Evolutionary conservation across 2,329 filamentous ascomycete genomes (phyloP).

Genomic region (Boeremia exigua): DNA sequence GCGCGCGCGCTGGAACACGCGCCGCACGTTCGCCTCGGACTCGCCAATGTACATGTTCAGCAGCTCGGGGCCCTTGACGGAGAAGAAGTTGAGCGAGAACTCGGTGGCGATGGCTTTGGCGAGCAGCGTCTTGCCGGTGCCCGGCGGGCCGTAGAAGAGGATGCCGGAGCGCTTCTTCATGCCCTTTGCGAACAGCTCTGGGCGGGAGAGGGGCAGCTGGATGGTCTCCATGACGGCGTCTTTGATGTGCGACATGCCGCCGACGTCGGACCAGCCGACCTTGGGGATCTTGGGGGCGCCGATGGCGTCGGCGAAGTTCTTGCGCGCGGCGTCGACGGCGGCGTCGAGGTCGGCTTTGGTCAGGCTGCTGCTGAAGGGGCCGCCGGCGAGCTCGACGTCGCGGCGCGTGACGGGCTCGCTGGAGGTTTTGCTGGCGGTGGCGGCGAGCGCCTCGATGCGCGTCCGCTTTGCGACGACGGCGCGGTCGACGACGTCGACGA

Average conservation of each 20-base stretch:
- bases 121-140: conserved; percentile 89
- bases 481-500: conserved; percentile 92
- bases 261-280: conserved; percentile 95
- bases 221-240: conserved; percentile 98
- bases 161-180: conserved; percentile 98
- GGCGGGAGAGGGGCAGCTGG: conserved; percentile 86
- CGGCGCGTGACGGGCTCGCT: conserved; percentile 65
- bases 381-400: conserved; percentile 89
- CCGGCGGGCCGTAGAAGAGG: conserved; percentile 88
- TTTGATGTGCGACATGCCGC: conserved; percentile 91
- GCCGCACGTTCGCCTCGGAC: conserved; percentile 87
- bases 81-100: conserved; percentile 94
- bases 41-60: conserved; percentile 98
- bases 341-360: conserved; percentile 84
- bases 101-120: conserved; percentile 94
- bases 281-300: conserved; percentile 98
- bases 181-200: conserved; percentile 93
- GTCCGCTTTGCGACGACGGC: conserved; percentile 78
- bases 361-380: conserved; percentile 76
- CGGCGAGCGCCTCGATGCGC: conserved; percentile 76
- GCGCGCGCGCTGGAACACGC: conserved; percentile 85
- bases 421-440: conserved; percentile 48
- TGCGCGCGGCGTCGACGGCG: conserved; percentile 93
- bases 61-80: conserved; percentile 87
- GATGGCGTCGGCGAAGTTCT: conserved; percentile 97